phyloP scores from a whole-genome alignment of 306 rosid genomes.

The Dalbergia cochinchinensis region DNA sequence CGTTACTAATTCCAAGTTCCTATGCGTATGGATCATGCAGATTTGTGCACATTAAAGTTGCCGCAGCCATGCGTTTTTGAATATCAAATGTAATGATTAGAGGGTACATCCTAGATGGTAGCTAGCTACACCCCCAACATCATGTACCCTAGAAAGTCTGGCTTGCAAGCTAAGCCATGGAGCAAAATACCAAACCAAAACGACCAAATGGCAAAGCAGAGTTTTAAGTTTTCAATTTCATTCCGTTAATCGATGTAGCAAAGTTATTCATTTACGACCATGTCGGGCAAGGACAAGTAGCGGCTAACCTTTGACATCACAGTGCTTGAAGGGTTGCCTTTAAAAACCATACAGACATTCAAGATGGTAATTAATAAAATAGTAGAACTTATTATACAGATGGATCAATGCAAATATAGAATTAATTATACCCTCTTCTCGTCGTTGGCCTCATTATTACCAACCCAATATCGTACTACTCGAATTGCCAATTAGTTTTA shows the following conservation, averaged over 20 bases:
- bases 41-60: constrained; percentile 26
- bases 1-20: constrained; percentile 8
- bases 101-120: constrained; percentile 18
- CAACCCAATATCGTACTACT: not conserved
- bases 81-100: constrained; percentile 43
- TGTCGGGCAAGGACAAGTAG: constrained; percentile 18
- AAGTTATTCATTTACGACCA: constrained; percentile 34
- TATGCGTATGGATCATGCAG: not conserved
- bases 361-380: not conserved
- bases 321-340: constrained; percentile 34
- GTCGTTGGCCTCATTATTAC: not conserved
- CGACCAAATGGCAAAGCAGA: not conserved
- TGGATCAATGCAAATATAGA: not conserved
- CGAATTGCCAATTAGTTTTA: not conserved
- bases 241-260: constrained; percentile 26
- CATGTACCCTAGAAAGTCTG: constrained; percentile 31
- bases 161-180: constrained; percentile 48
- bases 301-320: constrained; percentile 32
- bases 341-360: not conserved
- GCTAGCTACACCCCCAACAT: constrained; percentile 27
- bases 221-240: not conserved
- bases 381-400: not conserved
- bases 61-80: constrained; percentile 27
- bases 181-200: not conserved
- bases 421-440: not conserved